Percentiles rank a stretch among this genome's conserved stretches.
phyloP scores from a whole-genome alignment of 139 green algal species.

The Astrephomene gubernaculifera region DNA sequence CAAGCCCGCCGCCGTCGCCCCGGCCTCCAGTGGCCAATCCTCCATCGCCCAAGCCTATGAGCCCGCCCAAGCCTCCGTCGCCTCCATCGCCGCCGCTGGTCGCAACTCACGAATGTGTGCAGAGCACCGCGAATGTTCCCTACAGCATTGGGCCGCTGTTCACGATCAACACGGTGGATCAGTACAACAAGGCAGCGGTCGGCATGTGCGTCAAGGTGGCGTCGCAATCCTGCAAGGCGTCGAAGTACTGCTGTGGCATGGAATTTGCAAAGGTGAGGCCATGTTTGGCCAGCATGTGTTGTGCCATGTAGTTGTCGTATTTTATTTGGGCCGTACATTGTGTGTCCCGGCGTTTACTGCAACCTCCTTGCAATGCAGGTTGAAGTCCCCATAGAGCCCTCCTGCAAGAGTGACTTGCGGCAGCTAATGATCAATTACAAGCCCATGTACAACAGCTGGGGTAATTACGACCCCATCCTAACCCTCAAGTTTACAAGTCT shows the following conservation, averaged over 20 bases:
- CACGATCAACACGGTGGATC: neutral
- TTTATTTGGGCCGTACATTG: neutral
- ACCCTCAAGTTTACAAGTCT: neutral
- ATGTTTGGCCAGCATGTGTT: neutral
- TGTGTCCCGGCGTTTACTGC: too few relatives aligned
- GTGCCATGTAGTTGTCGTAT: neutral
- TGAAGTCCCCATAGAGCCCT: neutral
- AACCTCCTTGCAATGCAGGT: too few relatives aligned
- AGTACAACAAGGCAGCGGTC: neutral
- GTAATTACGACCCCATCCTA: neutral
- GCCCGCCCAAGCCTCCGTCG: too few relatives aligned
- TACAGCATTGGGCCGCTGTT: neutral
- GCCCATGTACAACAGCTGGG: neutral
- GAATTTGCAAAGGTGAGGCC: neutral
- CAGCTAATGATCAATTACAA: neutral
- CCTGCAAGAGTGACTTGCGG: neutral
- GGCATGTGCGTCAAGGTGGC: neutral
- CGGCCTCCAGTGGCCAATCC: too few relatives aligned
- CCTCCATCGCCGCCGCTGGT: too few relatives aligned
- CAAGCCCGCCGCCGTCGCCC: too few relatives aligned
- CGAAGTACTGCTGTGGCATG: neutral
- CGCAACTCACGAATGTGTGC: too few relatives aligned
- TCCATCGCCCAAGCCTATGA: too few relatives aligned
- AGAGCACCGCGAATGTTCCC: neutral
- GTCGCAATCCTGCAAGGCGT: neutral